Base-by-base conservation (phyloP, 371 early-diverging fungal species). In the Apophysomyces variabilis region DNA sequence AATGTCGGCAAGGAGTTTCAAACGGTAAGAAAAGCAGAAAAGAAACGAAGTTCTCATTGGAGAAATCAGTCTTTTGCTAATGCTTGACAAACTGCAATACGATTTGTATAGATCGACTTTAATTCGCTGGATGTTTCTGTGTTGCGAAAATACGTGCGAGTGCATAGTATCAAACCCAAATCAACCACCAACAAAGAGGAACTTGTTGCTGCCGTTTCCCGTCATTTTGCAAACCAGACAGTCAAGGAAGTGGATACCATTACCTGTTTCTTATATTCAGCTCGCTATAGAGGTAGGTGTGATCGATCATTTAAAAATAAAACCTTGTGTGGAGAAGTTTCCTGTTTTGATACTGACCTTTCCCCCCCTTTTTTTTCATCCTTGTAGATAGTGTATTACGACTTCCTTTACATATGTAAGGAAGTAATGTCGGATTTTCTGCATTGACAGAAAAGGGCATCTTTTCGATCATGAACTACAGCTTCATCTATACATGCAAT, bases 1-100 rank as follows among this genome's bases (percentile, higher is more conserved):
- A 78, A 78, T 59, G 78, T 81, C 60, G 82, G 82, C 46, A 81
- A 81, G 66, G 82, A 81, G 62, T 81, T 81, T 56, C 82, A 81
- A 66, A 81, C 82, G 14, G 82, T 75, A 73, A 58, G 65, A 64
- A 21, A 8, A 50, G 21, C 18, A 26, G 32, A 26, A 1, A 3
- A 26, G 18, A 26, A 26, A 26, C 1, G 32, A 26, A 26, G 32
- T 26, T 3, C 3, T 26, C 32, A 26, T 26, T 26, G 32, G 32
- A 26, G 32, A 26, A 26, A 26, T 26, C 32, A 3, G 32, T 26
- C 11, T 45, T n/a, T 43, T 45, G 16, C 36, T 14, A 9, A 9
- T 45, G 43, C 44, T 26, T 61, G 26, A 18, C 18, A 35, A 26
- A 26, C 1, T 26, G 3, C 32, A 26, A 26, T 26, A 26, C 32